phyloP scores from a whole-genome alignment of 306 rosid genomes.

The Lathyrus tuberosus region DNA sequence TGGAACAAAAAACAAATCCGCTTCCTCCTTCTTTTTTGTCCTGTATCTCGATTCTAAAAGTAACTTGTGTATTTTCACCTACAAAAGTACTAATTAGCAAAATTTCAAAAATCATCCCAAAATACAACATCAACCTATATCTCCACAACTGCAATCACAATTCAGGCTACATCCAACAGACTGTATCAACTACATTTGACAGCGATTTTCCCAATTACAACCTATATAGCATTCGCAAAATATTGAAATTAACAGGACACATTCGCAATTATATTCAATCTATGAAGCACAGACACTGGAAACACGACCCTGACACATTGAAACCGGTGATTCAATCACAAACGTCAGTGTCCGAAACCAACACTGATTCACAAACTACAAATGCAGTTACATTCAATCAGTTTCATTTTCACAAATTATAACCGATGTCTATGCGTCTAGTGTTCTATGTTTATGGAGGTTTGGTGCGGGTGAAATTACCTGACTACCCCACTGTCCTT shows the following conservation, averaged over 20 bases:
- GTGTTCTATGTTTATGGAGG: too few relatives aligned
- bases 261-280: too few relatives aligned
- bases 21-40: constrained; percentile 81
- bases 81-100: constrained; percentile 14
- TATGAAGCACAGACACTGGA: too few relatives aligned
- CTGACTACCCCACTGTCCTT: constrained; percentile 99
- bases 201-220: neutral
- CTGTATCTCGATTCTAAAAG: constrained; percentile 64
- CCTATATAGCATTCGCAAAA: neutral
- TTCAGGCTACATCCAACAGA: neutral
- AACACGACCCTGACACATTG: too few relatives aligned
- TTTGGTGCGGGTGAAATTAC: constrained; percentile 39
- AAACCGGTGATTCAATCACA: too few relatives aligned
- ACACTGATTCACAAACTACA: too few relatives aligned
- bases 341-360: neutral
- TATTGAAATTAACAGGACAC: too few relatives aligned
- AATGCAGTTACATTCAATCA: neutral
- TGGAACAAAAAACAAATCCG: constrained; percentile 91
- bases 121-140: neutral
- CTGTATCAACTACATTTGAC: neutral
- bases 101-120: neutral
- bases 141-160: neutral
- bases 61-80: constrained; percentile 94
- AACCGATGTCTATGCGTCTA: neutral
- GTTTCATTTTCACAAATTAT: neutral